Evolutionary conservation across 495 filamentous ascomycete species (phyloP).

Genomic region (Tuber calosporum): DNA sequence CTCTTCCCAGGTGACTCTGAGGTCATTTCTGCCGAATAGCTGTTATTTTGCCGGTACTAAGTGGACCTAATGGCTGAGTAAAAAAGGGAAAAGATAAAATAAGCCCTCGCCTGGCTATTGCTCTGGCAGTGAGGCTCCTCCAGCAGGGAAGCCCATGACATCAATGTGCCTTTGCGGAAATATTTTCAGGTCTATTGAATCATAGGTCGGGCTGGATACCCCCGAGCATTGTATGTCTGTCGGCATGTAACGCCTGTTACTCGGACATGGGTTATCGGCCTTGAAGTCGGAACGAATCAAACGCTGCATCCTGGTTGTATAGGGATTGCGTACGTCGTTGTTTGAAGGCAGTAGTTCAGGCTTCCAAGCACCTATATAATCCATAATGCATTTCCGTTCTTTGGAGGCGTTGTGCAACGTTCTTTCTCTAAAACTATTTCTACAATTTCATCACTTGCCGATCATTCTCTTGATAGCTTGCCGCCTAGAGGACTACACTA

Average conservation of each 20-base stretch:
- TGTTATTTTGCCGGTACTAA: conserved; percentile 1
- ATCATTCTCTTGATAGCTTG: not conserved
- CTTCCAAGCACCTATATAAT: not conserved
- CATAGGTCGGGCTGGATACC: not conserved
- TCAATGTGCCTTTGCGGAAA: not conserved
- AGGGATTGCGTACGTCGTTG: not conserved
- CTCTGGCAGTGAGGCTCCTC: conserved; percentile 1
- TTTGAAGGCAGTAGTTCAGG: not conserved
- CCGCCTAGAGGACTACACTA: not conserved
- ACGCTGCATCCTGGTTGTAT: not conserved
- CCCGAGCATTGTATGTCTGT: not conserved
- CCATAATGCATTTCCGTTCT: not conserved
- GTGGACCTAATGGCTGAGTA: not conserved
- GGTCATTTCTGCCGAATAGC: not conserved
- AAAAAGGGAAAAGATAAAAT: not conserved
- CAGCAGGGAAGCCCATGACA: not conserved
- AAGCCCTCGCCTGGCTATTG: not conserved
- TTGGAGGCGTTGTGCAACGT: not conserved
- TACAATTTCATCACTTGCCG: not conserved
- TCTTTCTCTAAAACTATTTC: not conserved
- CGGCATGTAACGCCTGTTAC: not conserved
- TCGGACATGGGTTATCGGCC: not conserved
- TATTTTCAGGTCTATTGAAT: not conserved
- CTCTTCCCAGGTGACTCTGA: not conserved
- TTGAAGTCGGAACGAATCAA: not conserved